A percentile compares a stretch with the other conserved stretches of the same genome.
Conservation (phyloP, 495 filamentous ascomycete species). For the Tuber brumale region DNA sequence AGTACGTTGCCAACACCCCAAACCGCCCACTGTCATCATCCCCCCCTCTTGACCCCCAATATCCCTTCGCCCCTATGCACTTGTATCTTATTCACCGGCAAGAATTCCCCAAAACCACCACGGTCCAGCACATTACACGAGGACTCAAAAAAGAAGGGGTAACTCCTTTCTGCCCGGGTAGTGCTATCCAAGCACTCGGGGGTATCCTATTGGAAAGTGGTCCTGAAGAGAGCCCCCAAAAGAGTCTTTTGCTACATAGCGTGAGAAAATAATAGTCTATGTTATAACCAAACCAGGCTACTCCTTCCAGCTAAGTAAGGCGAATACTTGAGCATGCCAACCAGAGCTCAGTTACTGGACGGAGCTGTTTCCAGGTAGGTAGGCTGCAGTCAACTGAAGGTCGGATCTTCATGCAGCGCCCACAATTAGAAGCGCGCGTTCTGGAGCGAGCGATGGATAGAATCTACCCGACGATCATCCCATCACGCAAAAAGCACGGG, state of each 20-base stretch:
- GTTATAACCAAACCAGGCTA: background rate
- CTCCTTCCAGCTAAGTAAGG: background rate
- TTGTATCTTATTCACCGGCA: background rate
- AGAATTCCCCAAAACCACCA: background rate
- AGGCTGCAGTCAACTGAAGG: background rate
- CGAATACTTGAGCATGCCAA: background rate
- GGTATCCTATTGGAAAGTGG: background rate
- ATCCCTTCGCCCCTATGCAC: background rate
- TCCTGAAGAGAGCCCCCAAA: background rate
- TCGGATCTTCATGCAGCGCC: background rate
- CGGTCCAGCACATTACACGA: background rate
- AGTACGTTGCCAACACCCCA: background rate
- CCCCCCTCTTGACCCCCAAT: background rate
- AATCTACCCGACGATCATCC: constrained; percentile 3
- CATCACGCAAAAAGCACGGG: background rate
- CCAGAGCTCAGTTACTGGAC: background rate
- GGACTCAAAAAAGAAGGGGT: background rate
- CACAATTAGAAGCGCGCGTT: constrained; percentile 1
- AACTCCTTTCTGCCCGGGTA: background rate
- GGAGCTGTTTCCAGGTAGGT: background rate
- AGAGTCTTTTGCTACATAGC: background rate
- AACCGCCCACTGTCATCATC: background rate
- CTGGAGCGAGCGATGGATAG: background rate
- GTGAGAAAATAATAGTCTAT: background rate
- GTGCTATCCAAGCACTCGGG: background rate